Evolutionary conservation across 331 rosid genomes (phyloP), one percentile per base, ranked within the genome.

Genomic region (Pyracantha coccinea): DNA sequence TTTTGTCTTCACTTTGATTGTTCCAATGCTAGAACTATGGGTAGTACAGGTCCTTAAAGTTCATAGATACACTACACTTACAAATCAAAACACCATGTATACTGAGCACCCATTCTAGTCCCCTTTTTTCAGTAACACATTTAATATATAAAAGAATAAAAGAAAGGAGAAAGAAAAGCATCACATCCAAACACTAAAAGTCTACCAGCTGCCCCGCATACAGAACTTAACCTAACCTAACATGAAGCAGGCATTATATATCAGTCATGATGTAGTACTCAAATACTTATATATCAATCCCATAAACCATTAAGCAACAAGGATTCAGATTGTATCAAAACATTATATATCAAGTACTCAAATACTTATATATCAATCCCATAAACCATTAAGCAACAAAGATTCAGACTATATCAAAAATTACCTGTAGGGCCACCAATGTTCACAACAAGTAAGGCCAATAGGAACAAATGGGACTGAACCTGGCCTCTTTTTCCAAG

Each of bases 391-490:
- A 69, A 52, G 32, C 32, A 31, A 32, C 10, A 63, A 52, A 75
- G 74, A 72, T 68, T 64, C 2, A 59, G 69, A 60, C 44, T 27
- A 44, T 45, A 69, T 16, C 29, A 45, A 44, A 79, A 77, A 68
- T 87, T 85, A 94, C 97, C 44, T 77, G 96, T 83, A 63, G 99
- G 96, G 58, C 96, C 89, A 79, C 99, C 97, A 44, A 92, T 70
- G 82, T 91, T 88, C 75, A 92, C 96, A 31, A 90, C 95, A 5
- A 94, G 96, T 80, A 94, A 79, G 69, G 99, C n/a, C n/a, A n/a
- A n/a, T n/a, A n/a, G n/a, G n/a, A n/a, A n/a, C n/a, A n/a, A n/a
- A n/a, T n/a, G n/a, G n/a, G n/a, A n/a, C n/a, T n/a, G n/a, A n/a
- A n/a, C n/a, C n/a, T n/a, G n/a, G n/a, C n/a, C n/a, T n/a, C n/a